phyloP scores from a whole-genome alignment of 1,284 basidiomycete species.

The Clitocybe nebularis region DNA sequence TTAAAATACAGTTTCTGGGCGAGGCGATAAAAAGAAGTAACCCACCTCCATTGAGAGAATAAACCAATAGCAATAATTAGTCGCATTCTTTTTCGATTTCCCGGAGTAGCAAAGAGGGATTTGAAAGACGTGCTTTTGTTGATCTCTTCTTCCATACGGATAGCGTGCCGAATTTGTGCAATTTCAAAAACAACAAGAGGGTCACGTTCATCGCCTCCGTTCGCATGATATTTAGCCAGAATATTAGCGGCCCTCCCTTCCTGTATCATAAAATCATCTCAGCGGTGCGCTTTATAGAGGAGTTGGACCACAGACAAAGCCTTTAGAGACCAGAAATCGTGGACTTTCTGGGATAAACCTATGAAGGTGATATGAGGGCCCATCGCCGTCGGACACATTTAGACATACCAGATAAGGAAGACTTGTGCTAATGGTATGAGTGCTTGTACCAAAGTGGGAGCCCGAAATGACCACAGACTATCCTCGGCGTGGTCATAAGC shows the following conservation, averaged over 20 bases:
- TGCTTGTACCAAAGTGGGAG: slow-evolving; percentile 67
- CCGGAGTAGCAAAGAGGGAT: slow-evolving; percentile 51
- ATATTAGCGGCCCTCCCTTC: slow-evolving; percentile 48
- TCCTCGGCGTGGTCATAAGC: slow-evolving; percentile 43
- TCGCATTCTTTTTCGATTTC: slow-evolving; percentile 56
- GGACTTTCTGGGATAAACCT: slow-evolving; percentile 71
- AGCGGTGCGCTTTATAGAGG: too few species aligned
- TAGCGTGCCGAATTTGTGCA: slow-evolving; percentile 60
- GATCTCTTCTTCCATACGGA: slow-evolving; percentile 54
- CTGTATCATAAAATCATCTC: slow-evolving; percentile 26
- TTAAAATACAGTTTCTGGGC: too few species aligned
- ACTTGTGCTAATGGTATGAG: slow-evolving; percentile 60
- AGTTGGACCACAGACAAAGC: slow-evolving; percentile 36
- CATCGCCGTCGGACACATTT: background rate
- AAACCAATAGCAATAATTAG: slow-evolving; percentile 55
- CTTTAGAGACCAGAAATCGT: slow-evolving; percentile 61
- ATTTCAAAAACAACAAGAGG: slow-evolving; percentile 56
- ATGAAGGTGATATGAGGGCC: background rate
- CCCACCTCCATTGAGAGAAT: slow-evolving; percentile 67
- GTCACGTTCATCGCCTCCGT: slow-evolving; percentile 45
- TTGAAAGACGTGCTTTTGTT: slow-evolving; percentile 42
- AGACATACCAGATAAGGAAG: slow-evolving; percentile 42
- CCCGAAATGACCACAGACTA: slow-evolving; percentile 61
- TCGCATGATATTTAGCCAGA: slow-evolving; percentile 63
- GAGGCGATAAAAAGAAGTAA: background rate